Evolutionary conservation across 306 rosid species (phyloP), one percentile per base, ranked within the genome.

Genomic region (Biancaea sappan): DNA sequence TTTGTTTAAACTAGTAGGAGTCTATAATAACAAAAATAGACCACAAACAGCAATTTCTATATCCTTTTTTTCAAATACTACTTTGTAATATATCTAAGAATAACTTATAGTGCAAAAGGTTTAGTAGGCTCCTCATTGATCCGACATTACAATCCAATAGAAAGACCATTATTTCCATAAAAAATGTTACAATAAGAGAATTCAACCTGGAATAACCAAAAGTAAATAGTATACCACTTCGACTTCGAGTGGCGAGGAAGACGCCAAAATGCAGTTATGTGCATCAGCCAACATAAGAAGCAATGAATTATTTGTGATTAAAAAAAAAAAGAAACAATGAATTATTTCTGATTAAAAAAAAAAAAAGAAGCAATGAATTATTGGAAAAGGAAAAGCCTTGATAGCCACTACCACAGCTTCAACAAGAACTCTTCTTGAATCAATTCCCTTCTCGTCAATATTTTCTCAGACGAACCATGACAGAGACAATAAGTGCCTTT

Each of bases 241-340:
- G n/a, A 29, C 37, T 24, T 48, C 25, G 56, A 66, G 50, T 58
- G 47, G 66, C 7, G 57, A 65, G 66, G 19, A 46, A 53, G 74
- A 78, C 50, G 71, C 74, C 70, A 18, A 41, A 73, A 9, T 26
- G 52, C 62, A 71, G 61, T 35, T 13, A 19, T 15, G 61, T 58
- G 62, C 54, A 54, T 74, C 65, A 70, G 22, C 37, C 26, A 28
- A 56, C 40, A 74, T 48, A 72, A 71, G 62, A 75, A 50, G 66
- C 35, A 48, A 28, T 44, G 67, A 48, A 79, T 84, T 87, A 87
- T 84, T 84, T n/a, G n/a, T n/a, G n/a, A n/a, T n/a, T n/a, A n/a
- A n/a, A n/a, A n/a, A n/a, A n/a, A n/a, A n/a, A n/a, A n/a, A n/a
- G n/a, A n/a, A n/a, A n/a, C n/a, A n/a, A n/a, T n/a, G n/a, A n/a